These are phyloP conservation scores for Hamamelis virginiana DNA, from an alignment of 164 flowering plant genomes.

Conservation along the genomic window DNA sequence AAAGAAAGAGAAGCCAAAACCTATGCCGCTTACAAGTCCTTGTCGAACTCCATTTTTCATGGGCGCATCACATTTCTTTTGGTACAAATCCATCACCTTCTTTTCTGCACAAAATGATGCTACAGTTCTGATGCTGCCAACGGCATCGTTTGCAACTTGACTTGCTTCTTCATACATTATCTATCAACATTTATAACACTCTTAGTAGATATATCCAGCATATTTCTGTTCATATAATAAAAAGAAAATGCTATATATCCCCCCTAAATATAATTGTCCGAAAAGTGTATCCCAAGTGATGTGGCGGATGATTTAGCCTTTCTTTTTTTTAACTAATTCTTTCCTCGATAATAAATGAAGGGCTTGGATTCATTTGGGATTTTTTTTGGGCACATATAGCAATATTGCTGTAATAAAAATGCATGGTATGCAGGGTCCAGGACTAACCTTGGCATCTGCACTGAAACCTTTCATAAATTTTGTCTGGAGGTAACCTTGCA, in stretches of 20 bases:
- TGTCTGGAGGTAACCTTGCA: conserved; percentile 40
- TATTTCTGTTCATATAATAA: background rate
- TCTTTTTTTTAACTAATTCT: too few species aligned
- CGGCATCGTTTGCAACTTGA: conserved; percentile 62
- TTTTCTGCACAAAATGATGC: conserved; percentile 60
- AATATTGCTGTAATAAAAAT: too few species aligned
- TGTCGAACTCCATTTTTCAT: conserved; percentile 37
- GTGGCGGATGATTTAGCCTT: too few species aligned
- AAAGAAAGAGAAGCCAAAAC: conserved; percentile 43
- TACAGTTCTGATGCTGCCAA: conserved; percentile 60
- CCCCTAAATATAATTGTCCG: too few species aligned
- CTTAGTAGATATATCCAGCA: background rate
- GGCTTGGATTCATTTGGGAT: too few species aligned
- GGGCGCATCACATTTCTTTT: conserved; percentile 45
- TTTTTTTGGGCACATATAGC: too few species aligned
- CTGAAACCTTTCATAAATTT: conserved; percentile 44
- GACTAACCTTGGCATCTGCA: conserved; percentile 51
- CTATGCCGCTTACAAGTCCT: conserved; percentile 49
- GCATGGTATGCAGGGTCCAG: background rate
- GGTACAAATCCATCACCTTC: conserved; percentile 52
- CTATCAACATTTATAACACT: conserved; percentile 16
- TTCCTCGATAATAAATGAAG: too few species aligned
- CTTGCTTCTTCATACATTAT: conserved; percentile 62
- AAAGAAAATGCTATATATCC: too few species aligned
- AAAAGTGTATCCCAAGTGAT: too few species aligned